phyloP scores from a whole-genome alignment of 1,284 basidiomycete species.

The Microbotryum silenes-acaulis region DNA sequence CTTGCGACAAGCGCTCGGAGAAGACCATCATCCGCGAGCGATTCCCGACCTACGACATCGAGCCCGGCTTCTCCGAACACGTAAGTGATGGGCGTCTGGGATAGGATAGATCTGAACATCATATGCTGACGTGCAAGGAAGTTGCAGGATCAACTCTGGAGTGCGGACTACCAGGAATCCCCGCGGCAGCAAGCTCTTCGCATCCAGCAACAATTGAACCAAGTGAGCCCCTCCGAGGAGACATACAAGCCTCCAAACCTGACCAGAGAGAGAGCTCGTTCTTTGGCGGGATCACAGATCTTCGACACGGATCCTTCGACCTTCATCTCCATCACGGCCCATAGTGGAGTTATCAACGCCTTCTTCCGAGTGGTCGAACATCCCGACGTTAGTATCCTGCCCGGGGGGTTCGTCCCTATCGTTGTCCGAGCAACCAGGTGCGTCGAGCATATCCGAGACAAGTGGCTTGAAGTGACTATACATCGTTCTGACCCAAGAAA shows the following conservation, averaged over 20 bases:
- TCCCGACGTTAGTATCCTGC: slow-evolving; percentile 27
- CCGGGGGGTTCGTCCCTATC: slow-evolving; percentile 35
- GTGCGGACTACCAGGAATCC: slow-evolving; percentile 57
- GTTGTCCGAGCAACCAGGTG: slow-evolving; percentile 23
- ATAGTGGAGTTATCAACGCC: slow-evolving; percentile 42
- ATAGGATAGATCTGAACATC: neutral
- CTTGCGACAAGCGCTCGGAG: slow-evolving; percentile 57
- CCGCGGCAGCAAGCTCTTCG: slow-evolving; percentile 52
- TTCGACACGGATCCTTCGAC: slow-evolving; percentile 36
- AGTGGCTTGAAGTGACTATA: neutral
- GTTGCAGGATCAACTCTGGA: slow-evolving; percentile 38
- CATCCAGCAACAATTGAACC: slow-evolving; percentile 54
- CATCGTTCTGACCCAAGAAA: too few relatives aligned
- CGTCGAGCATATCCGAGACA: neutral
- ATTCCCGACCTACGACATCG: slow-evolving; percentile 59
- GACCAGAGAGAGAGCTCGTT: too few relatives aligned
- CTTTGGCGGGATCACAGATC: slow-evolving; percentile 22
- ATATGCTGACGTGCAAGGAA: neutral
- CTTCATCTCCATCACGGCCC: slow-evolving; percentile 46
- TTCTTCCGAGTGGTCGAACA: slow-evolving; percentile 37
- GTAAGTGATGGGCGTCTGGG: neutral
- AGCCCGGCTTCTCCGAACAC: slow-evolving; percentile 60
- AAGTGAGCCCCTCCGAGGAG: neutral
- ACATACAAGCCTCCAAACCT: neutral
- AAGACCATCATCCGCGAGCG: slow-evolving; percentile 50